A percentile compares a stretch with the other conserved stretches of the same genome.
Conservation (phyloP, 805 yeast species). For the Schizosaccharomyces lindneri region DNA sequence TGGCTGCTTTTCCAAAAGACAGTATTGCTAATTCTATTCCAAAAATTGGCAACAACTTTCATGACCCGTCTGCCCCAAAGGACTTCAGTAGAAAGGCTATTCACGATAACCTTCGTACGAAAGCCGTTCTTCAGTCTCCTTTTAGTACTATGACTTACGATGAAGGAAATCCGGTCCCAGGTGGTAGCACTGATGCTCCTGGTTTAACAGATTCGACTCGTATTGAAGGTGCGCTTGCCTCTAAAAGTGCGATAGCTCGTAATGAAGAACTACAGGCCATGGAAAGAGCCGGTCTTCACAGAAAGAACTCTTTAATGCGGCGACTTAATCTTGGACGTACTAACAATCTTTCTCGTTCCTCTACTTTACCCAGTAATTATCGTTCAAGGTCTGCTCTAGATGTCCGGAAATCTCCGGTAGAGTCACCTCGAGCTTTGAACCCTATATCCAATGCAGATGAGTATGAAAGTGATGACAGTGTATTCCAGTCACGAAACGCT, state of each 20-base stretch:
- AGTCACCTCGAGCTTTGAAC: neutral
- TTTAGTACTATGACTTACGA: neutral
- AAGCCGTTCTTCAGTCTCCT: conserved; percentile 2
- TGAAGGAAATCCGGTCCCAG: conserved; percentile 6
- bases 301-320: conserved; percentile 68
- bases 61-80: conserved; percentile 13
- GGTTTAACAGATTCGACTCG: conserved; percentile 5
- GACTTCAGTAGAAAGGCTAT: neutral
- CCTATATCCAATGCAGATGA: neutral
- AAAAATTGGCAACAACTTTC: conserved; percentile 14
- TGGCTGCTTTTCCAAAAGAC: conserved; percentile 80
- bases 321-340: conserved; percentile 19
- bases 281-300: conserved; percentile 26
- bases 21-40: conserved; percentile 71
- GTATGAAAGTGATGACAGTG: neutral
- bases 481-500: neutral
- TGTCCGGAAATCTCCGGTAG: neutral
- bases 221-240: conserved; percentile 3
- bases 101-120: conserved; percentile 6
- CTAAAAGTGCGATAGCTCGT: conserved; percentile 9
- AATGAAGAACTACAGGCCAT: conserved; percentile 10
- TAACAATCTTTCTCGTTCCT: neutral
- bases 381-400: neutral
- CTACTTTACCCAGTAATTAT: neutral
- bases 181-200: conserved; percentile 3